Evolutionary conservation across 768 basidiomycete genomes (phyloP).

Genomic region (Tulasnella sp.): DNA sequence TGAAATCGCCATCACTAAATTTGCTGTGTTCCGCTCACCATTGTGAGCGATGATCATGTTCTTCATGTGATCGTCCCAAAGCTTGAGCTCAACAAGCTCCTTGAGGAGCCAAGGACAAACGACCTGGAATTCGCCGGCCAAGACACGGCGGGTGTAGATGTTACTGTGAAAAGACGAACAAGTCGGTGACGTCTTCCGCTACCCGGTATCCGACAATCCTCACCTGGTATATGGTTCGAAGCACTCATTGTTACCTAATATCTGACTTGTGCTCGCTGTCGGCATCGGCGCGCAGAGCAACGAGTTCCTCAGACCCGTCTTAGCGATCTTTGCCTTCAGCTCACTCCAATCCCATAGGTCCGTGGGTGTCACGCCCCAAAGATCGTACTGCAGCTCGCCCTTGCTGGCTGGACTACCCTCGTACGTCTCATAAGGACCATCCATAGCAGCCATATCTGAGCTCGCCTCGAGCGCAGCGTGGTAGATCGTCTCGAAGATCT

Average conservation of each 20-base stretch:
- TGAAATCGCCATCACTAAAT: background rate
- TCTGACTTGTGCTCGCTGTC: constrained; percentile 96
- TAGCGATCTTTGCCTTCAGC: constrained; percentile 76
- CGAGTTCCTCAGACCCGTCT: constrained; percentile 79
- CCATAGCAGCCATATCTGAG: constrained; percentile 65
- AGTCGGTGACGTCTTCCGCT: background rate
- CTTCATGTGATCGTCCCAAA: constrained; percentile 99
- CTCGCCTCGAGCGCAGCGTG: constrained; percentile 89
- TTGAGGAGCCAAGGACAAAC: constrained; percentile 99
- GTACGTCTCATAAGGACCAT: constrained; percentile 83
- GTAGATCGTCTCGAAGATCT: constrained; percentile 99
- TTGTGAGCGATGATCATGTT: constrained; percentile 98
- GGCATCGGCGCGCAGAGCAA: constrained; percentile 95
- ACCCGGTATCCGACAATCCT: constrained; percentile 16
- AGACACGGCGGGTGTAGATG: constrained; percentile 96
- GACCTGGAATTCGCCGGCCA: constrained; percentile 99
- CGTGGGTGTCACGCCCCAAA: constrained; percentile 87
- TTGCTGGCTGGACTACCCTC: constrained; percentile 80
- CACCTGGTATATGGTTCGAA: constrained; percentile 97
- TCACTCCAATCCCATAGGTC: constrained; percentile 89
- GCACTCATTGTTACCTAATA: constrained; percentile 96
- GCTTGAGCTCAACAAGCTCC: constrained; percentile 86
- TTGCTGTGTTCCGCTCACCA: constrained; percentile 32
- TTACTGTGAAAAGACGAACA: constrained; percentile 48
- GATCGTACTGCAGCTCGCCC: constrained; percentile 85